Evolutionary conservation across 179 eudicot genomes (phyloP), one percentile per base, ranked within the genome.

Genomic region (Drosera spatulata): DNA sequence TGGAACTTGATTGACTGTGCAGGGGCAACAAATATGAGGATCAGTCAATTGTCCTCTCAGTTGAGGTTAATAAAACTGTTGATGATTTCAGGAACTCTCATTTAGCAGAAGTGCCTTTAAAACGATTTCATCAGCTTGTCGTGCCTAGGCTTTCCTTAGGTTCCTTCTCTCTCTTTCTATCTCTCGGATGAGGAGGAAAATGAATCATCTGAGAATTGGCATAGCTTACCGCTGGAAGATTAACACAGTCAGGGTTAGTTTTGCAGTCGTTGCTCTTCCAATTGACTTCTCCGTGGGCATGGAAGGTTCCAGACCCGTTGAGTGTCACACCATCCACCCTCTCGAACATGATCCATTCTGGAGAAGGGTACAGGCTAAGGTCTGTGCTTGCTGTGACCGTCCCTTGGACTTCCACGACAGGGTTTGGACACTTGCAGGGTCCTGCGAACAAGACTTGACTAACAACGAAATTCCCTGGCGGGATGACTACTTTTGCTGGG

Each of bases 1-100:
- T 70, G 62, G 13, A 82, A 79, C 33, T 69, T 71, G 8, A 87
- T 55, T 6, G 88, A 75, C 91, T 87, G 72, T 77, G 33, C 33
- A 22, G 33, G 33, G 33, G 33, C 33, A 22, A 22, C 33, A 22
- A 22, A 22, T 22, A 22, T 22, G 33, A 22, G 33, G 33, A 22
- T 0, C 1, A 1, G 33, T 22, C 33, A 22, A 22, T 22, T 22
- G 33, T 22, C 33, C 33, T 22, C 1, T 22, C 33, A 22, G 33
- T 22, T 22, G 33, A 22, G 33, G 33, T 22, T 22, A 22, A 22
- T 22, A 22, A 22, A 22, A 22, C 33, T 22, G 33, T 22, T 1
- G 33, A 22, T 22, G 33, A 22, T 22, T 22, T 22, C 33, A 22
- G 33, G 33, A 22, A 22, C 33, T 22, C 33, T 22, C 33, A 22